Conservation (phyloP, 2,329 filamentous ascomycete species). For the Lasiodiplodia sp. region DNA sequence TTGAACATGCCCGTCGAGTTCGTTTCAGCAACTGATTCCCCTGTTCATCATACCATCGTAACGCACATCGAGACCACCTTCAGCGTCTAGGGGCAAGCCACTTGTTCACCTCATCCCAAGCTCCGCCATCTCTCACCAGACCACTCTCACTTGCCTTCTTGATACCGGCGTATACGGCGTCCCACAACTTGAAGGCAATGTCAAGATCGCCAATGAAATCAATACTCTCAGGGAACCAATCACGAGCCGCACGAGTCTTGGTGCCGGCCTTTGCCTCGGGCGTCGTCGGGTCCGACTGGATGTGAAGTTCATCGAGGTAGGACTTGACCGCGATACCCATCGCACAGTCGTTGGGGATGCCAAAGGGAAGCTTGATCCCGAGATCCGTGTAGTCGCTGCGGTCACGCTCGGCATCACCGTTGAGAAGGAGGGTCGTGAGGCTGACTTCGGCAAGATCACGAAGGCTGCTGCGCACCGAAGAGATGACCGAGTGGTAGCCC, state of each 20-base stretch:
- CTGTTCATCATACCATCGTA: not conserved
- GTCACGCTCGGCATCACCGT: constrained; percentile 77
- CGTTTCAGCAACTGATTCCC: not conserved
- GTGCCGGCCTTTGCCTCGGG: constrained; percentile 57
- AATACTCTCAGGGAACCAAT: constrained; percentile 67
- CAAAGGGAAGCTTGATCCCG: constrained; percentile 73
- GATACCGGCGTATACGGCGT: constrained; percentile 68
- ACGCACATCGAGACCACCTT: not conserved
- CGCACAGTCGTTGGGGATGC: constrained; percentile 74
- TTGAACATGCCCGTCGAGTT: constrained; percentile 5
- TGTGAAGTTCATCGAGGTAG: constrained; percentile 74
- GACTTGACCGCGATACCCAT: constrained; percentile 82
- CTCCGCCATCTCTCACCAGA: constrained; percentile 53
- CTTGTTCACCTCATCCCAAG: constrained; percentile 66
- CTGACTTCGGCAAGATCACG: constrained; percentile 86
- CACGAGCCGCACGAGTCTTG: constrained; percentile 45
- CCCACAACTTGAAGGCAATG: constrained; percentile 69
- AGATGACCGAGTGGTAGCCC: constrained; percentile 83
- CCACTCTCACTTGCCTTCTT: constrained; percentile 61
- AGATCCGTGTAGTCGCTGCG: constrained; percentile 66
- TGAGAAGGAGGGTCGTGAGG: constrained; percentile 79
- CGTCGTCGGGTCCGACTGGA: constrained; percentile 62
- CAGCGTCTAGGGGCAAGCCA: constrained; percentile 55
- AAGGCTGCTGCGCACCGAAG: constrained; percentile 77
- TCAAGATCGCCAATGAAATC: constrained; percentile 66